Evolutionary conservation across 345 rosid species (phyloP).

Genomic region (Euphorbia peplus): DNA sequence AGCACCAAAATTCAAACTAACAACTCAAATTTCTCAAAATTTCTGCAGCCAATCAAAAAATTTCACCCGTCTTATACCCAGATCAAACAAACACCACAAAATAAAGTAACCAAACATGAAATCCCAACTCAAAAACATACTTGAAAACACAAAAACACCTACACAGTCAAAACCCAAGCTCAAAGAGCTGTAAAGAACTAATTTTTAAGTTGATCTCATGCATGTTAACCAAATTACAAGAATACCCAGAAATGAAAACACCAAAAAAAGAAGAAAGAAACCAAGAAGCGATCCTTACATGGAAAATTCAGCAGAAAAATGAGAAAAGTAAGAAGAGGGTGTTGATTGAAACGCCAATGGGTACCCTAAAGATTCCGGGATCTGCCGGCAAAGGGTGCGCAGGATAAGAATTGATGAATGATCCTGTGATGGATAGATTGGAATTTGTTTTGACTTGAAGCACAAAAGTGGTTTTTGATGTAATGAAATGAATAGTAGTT

Average conservation of each 20-base stretch:
- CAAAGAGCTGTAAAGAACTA: neutral
- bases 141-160: neutral
- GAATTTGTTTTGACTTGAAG: conserved; percentile 13
- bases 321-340: neutral
- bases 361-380: neutral
- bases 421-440: neutral
- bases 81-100: conserved; percentile 4
- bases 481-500: conserved; percentile 8
- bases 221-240: neutral
- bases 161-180: neutral
- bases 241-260: neutral
- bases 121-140: neutral
- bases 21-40: neutral
- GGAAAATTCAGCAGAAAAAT: neutral
- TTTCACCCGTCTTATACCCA: conserved; percentile 1
- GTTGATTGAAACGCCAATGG: neutral
- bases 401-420: conserved; percentile 23
- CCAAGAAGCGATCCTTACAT: conserved; percentile 8
- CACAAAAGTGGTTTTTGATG: neutral
- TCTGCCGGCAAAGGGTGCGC: conserved; percentile 29
- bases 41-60: neutral
- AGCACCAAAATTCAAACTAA: neutral
- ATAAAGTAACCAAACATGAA: neutral
- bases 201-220: conserved; percentile 2
- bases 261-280: neutral